Evolutionary conservation across 2,329 filamentous ascomycete genomes (phyloP).

Genomic region (Pseudogymnoascus sp.): DNA sequence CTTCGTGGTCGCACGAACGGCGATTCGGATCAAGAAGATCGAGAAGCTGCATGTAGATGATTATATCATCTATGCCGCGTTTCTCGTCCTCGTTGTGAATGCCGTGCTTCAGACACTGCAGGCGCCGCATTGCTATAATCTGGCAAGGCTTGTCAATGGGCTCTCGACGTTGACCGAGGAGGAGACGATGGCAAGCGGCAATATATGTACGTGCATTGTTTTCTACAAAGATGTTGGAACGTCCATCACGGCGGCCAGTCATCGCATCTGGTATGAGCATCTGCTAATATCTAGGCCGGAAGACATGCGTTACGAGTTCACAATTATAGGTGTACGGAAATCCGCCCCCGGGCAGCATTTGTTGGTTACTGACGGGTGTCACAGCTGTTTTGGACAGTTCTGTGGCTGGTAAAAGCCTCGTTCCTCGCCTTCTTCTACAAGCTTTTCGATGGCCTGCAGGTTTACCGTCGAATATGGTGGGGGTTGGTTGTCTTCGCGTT

Average conservation of each 20-base stretch:
- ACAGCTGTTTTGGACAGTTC: conserved; percentile 6
- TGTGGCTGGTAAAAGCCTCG: conserved; percentile 10
- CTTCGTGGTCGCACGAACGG: not conserved
- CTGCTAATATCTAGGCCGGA: not conserved
- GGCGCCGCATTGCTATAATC: not conserved
- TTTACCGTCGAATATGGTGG: conserved; percentile 7
- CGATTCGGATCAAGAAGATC: not conserved
- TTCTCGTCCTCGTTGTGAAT: not conserved
- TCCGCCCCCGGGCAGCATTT: not conserved
- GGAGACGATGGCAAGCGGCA: not conserved
- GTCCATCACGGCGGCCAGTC: not conserved
- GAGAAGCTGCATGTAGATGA: not conserved
- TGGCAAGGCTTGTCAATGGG: not conserved
- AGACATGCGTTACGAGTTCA: not conserved
- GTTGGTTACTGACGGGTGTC: not conserved
- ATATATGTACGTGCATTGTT: not conserved
- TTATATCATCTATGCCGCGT: not conserved
- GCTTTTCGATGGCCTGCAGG: not conserved
- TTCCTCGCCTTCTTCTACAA: conserved; percentile 9
- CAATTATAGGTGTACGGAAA: not conserved
- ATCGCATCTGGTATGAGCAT: not conserved
- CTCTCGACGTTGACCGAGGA: not conserved
- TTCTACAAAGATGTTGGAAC: not conserved
- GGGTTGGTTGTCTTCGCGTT: not conserved
- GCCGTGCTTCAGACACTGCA: not conserved